A percentile compares a stretch with the other conserved stretches of the same genome.
These are phyloP conservation scores for Viola odorata DNA, from an alignment of 345 rosid genomes.

Conservation along the genomic window DNA sequence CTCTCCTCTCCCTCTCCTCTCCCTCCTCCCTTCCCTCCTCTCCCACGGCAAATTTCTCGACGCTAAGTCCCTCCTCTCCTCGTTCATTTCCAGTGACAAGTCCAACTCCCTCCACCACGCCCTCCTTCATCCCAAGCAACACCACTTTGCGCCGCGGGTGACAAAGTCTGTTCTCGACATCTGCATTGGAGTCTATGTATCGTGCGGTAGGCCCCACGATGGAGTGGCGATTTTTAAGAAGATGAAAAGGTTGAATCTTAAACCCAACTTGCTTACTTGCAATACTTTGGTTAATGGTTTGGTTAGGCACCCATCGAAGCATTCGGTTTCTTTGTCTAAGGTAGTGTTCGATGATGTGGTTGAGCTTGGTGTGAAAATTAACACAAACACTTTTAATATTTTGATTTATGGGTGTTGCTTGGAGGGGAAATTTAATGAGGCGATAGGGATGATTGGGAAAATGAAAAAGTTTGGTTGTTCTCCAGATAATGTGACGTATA, in stretches of 20 bases:
- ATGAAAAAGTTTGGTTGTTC: constrained; percentile 53
- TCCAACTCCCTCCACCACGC: constrained; percentile 40
- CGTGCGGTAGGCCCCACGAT: constrained; percentile 50
- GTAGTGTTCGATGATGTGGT: constrained; percentile 47
- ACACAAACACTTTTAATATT: constrained; percentile 49
- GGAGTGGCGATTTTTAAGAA: constrained; percentile 61
- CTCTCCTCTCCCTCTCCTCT: constrained; percentile 51
- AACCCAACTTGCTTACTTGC: constrained; percentile 66
- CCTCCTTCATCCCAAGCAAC: constrained; percentile 36
- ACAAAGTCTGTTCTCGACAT: constrained; percentile 55
- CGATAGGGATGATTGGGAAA: constrained; percentile 34
- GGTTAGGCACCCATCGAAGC: constrained; percentile 57
- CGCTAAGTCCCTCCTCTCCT: constrained; percentile 54
- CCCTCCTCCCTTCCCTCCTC: constrained; percentile 54
- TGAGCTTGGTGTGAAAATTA: constrained; percentile 44
- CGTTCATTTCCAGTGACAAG: constrained; percentile 53
- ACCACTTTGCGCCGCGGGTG: neutral
- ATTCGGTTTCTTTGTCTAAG: constrained; percentile 43
- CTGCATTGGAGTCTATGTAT: constrained; percentile 52
- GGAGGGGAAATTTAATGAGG: constrained; percentile 52
- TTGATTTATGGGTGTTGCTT: constrained; percentile 71
- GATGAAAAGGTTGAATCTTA: constrained; percentile 49
- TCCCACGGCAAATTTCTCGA: constrained; percentile 49
- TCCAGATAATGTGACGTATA: constrained; percentile 66
- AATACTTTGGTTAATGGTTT: constrained; percentile 58